Conservation (phyloP, 805 yeast genomes). For the Ogataea haglerorum region DNA sequence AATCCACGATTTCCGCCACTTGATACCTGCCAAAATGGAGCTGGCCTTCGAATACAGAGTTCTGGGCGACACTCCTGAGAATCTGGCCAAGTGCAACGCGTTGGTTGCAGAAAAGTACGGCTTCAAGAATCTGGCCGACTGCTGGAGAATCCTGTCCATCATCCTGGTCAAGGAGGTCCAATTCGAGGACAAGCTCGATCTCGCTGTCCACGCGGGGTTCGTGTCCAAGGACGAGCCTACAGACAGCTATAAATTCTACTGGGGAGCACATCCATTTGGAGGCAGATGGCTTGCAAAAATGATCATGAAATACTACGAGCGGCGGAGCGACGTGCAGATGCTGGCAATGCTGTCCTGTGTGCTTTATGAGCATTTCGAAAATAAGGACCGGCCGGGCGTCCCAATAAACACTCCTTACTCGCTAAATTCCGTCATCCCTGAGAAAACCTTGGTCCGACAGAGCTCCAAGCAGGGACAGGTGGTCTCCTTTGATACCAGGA, state of each 20-base stretch:
- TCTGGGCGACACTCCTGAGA: slow-evolving; percentile 60
- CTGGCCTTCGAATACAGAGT: slow-evolving; percentile 65
- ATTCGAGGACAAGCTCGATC: slow-evolving; percentile 22
- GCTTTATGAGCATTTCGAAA: slow-evolving; percentile 43
- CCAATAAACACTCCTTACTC: slow-evolving; percentile 48
- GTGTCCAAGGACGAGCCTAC: slow-evolving; percentile 7
- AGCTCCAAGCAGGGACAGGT: background rate
- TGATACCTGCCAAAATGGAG: slow-evolving; percentile 73
- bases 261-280: slow-evolving; percentile 85
- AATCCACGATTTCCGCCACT: slow-evolving; percentile 59
- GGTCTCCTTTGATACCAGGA: slow-evolving; percentile 12
- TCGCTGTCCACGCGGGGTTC: slow-evolving; percentile 12
- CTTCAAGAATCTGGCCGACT: slow-evolving; percentile 58
- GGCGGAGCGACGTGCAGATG: slow-evolving; percentile 74
- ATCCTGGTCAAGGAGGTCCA: slow-evolving; percentile 42
- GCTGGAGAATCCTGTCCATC: slow-evolving; percentile 65
- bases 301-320: slow-evolving; percentile 62
- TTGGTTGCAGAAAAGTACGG: slow-evolving; percentile 64
- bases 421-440: slow-evolving; percentile 4
- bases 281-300: slow-evolving; percentile 59
- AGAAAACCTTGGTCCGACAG: background rate
- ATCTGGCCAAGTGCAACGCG: slow-evolving; percentile 66
- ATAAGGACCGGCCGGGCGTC: slow-evolving; percentile 29
- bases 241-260: slow-evolving; percentile 40
- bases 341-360: slow-evolving; percentile 83